These are phyloP conservation scores for Fusarium acutatum DNA, from an alignment of 2,329 filamentous ascomycete species.

Conservation along the genomic window DNA sequence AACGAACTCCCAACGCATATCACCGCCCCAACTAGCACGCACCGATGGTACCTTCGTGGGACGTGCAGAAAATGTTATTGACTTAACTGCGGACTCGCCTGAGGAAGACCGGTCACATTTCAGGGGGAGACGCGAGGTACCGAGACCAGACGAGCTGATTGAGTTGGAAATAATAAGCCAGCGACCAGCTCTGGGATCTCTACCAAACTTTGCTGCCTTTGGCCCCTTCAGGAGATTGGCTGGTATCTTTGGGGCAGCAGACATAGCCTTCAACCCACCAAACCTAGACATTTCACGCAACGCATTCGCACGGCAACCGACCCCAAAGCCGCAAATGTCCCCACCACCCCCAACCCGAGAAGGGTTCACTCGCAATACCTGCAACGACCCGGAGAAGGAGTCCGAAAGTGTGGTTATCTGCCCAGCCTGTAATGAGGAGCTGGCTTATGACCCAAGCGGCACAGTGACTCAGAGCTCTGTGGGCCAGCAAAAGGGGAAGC, in stretches of 20 bases:
- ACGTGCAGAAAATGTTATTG: conserved; percentile 53
- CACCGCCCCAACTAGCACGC: conserved; percentile 54
- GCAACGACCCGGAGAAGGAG: conserved; percentile 46
- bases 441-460: conserved; percentile 73
- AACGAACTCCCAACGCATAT: conserved; percentile 51
- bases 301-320: conserved; percentile 46
- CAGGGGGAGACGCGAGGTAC: conserved; percentile 11
- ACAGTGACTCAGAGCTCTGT: conserved; percentile 31
- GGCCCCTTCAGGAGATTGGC: conserved; percentile 40
- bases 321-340: conserved; percentile 62
- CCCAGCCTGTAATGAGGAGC: conserved; percentile 84
- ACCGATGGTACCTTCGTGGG: conserved; percentile 56
- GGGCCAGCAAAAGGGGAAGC: conserved; percentile 45
- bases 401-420: conserved; percentile 81
- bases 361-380: conserved; percentile 83
- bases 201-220: conserved; percentile 34
- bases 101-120: conserved; percentile 43
- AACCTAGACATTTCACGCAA: conserved; percentile 39
- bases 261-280: conserved; percentile 35
- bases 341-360: conserved; percentile 70
- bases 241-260: conserved; percentile 35
- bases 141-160: conserved; percentile 39
- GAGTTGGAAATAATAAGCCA: conserved; percentile 39
- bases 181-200: conserved; percentile 35
- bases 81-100: conserved; percentile 60